These are phyloP conservation scores for Aspergillus sp. DNA, from an alignment of 2,329 filamentous ascomycete genomes.

Conservation along the genomic window DNA sequence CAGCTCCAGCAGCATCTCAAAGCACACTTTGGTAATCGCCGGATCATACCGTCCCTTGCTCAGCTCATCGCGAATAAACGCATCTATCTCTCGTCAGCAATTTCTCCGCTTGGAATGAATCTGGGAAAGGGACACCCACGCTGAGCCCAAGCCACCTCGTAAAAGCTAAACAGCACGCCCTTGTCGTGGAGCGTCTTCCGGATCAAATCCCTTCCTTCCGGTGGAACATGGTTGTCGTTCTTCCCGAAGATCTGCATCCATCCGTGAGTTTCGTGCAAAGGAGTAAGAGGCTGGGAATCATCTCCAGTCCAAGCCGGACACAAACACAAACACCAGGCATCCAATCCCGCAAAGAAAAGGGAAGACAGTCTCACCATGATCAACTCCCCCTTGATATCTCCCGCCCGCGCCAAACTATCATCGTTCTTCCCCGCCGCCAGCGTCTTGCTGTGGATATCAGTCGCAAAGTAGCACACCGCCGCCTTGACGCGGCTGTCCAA, in stretches of 20 bases:
- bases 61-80: conserved; percentile 88
- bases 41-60: conserved; percentile 94
- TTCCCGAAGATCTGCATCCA: conserved; percentile 73
- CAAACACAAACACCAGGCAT: no score
- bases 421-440: conserved; percentile 68
- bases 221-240: conserved; percentile 84
- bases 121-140: conserved; percentile 45
- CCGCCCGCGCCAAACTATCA: conserved; percentile 59
- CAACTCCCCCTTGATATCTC: conserved; percentile 72
- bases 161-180: conserved; percentile 72
- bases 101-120: not conserved
- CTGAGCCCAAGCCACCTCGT: conserved; percentile 90
- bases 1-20: conserved; percentile 83
- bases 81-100: conserved; percentile 50
- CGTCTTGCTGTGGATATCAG: conserved; percentile 78
- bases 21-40: conserved; percentile 80
- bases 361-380: conserved; percentile 56
- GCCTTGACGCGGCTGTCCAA: conserved; percentile 75
- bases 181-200: conserved; percentile 75
- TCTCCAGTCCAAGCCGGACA: no score
- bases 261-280: conserved; percentile 1
- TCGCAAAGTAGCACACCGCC: conserved; percentile 85
- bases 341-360: not conserved
- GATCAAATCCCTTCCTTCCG: conserved; percentile 78
- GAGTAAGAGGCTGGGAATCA: no score